A percentile compares a stretch with the other conserved stretches of the same genome.
Evolutionary conservation across 2,329 filamentous ascomycete species (phyloP).

Genomic region (Arachnomyces sp.): DNA sequence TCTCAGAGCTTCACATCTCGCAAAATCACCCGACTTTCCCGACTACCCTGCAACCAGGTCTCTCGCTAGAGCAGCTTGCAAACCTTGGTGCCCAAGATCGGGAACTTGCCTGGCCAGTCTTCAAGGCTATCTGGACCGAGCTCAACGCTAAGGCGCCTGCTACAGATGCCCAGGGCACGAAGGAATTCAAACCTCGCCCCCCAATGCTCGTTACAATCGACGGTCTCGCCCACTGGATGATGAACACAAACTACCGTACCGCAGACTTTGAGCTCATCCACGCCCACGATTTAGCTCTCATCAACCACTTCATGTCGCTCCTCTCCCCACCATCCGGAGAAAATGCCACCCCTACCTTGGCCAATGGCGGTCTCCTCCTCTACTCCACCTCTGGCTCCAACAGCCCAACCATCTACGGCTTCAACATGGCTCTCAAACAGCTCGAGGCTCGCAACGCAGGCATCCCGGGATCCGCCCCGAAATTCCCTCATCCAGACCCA

Average conservation of each 20-base stretch:
- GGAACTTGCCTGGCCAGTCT: slow-evolving; percentile 71
- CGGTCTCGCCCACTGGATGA: slow-evolving; percentile 74
- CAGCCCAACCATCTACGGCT: slow-evolving; percentile 53
- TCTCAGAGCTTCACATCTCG: slow-evolving; percentile 48
- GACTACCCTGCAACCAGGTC: slow-evolving; percentile 50
- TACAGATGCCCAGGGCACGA: slow-evolving; percentile 21
- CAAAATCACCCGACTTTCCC: slow-evolving; percentile 53
- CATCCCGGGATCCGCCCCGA: slow-evolving; percentile 28
- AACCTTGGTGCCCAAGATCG: slow-evolving; percentile 63
- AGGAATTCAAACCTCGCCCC: slow-evolving; percentile 43
- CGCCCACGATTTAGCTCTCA: slow-evolving; percentile 71
- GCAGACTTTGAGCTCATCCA: slow-evolving; percentile 68
- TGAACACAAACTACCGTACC: slow-evolving; percentile 65
- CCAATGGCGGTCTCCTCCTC: slow-evolving; percentile 73
- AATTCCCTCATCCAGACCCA: slow-evolving; percentile 43
- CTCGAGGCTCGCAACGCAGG: slow-evolving; percentile 38
- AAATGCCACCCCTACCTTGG: slow-evolving; percentile 32
- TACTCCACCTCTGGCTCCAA: slow-evolving; percentile 70
- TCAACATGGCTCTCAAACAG: slow-evolving; percentile 59
- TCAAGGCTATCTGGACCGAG: slow-evolving; percentile 74
- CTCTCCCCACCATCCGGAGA: slow-evolving; percentile 36
- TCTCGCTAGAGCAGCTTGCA: slow-evolving; percentile 60
- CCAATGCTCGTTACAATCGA: slow-evolving; percentile 71
- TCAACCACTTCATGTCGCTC: slow-evolving; percentile 66
- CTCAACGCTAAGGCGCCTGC: slow-evolving; percentile 49